phyloP scores from a whole-genome alignment of 164 flowering plant genomes.

The Protea cynaroides region DNA sequence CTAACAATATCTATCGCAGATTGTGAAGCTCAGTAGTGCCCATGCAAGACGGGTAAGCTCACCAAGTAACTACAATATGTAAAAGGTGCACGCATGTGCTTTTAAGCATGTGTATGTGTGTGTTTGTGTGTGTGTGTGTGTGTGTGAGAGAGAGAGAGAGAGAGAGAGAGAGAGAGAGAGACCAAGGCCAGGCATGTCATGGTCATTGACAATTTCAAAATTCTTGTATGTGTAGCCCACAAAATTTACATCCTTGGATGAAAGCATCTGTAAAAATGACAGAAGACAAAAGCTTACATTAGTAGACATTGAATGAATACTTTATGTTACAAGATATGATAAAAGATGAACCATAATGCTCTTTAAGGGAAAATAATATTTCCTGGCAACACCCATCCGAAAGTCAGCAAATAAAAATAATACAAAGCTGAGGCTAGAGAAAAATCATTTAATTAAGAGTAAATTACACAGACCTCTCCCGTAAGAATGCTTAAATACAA shows the following conservation, averaged over 20 bases:
- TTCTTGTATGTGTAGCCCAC: conserved; percentile 39
- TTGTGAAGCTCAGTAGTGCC: no score
- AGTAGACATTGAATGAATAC: background rate
- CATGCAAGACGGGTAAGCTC: no score
- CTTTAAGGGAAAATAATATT: no score
- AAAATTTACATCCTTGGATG: conserved; percentile 39
- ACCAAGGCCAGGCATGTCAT: conserved; percentile 30
- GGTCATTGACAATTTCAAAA: conserved; percentile 34
- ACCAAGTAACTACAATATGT: no score
- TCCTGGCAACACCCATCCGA: no score
- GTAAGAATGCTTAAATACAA: no score
- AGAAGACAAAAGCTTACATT: background rate
- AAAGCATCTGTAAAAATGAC: conserved; percentile 28
- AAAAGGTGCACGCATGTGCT: background rate
- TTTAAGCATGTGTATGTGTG: background rate
- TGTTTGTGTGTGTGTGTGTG: background rate
- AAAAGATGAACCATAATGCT: background rate
- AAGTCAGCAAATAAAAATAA: no score
- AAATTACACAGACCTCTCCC: no score
- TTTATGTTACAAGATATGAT: background rate
- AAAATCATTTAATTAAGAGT: no score
- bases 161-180: conserved; percentile 16
- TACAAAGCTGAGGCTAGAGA: no score
- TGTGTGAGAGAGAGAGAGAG: background rate
- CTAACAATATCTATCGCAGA: no score